A percentile compares a stretch with the other conserved stretches of the same genome.
Evolutionary conservation across 495 filamentous ascomycete genomes (phyloP).

Genomic region (Achaetomiella virescens): DNA sequence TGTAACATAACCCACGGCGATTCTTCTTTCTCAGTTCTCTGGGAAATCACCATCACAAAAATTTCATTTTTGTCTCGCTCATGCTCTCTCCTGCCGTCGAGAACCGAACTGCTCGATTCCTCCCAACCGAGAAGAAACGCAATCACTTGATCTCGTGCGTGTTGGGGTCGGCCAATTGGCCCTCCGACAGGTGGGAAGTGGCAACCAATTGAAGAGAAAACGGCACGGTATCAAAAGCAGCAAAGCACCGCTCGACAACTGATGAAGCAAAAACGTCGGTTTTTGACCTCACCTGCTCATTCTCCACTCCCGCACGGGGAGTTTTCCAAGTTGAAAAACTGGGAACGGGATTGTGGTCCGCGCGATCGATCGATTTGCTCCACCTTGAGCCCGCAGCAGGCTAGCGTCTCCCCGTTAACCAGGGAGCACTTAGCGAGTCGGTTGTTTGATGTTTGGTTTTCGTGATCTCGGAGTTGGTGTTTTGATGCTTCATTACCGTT

Average conservation of each 20-base stretch:
- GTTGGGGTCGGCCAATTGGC: not conserved
- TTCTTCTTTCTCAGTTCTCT: conserved; percentile 16
- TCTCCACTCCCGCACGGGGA: too few species aligned
- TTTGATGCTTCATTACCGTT: not conserved
- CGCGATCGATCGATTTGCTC: not conserved
- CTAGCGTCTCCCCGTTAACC: conserved; percentile 11
- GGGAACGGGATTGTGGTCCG: too few species aligned
- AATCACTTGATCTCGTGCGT: not conserved
- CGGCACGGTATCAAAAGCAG: too few species aligned
- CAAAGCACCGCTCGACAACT: too few species aligned
- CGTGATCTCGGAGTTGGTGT: not conserved
- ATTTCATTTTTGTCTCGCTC: conserved; percentile 22
- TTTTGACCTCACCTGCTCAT: too few species aligned
- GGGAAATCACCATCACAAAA: conserved; percentile 27
- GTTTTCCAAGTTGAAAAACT: too few species aligned
- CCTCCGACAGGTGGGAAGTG: too few species aligned
- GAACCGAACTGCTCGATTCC: not conserved
- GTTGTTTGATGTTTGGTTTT: not conserved
- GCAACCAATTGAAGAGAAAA: too few species aligned
- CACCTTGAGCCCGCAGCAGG: conserved; percentile 1
- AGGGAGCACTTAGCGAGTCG: not conserved
- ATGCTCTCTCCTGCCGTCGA: not conserved
- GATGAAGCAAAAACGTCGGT: too few species aligned
- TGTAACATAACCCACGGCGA: conserved; percentile 31
- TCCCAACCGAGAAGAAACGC: not conserved